A percentile compares a stretch with the other conserved stretches of the same genome.
Evolutionary conservation across 2,329 filamentous ascomycete species (phyloP).

Genomic region (Calcarisporium arbuscula): DNA sequence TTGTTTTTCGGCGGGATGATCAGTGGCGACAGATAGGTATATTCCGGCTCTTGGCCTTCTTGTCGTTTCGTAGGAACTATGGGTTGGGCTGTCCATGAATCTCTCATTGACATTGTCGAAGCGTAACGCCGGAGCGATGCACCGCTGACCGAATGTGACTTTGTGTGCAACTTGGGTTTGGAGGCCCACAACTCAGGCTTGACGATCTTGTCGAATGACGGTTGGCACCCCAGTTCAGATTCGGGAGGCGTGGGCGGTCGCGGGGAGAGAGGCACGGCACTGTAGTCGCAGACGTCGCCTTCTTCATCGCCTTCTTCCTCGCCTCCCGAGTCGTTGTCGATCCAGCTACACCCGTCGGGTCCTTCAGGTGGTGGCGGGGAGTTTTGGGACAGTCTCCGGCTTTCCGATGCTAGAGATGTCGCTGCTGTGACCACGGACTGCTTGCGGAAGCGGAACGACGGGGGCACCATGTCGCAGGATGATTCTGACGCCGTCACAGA

Average conservation of each 20-base stretch:
- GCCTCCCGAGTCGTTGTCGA: slow-evolving; percentile 29
- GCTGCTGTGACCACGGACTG: slow-evolving; percentile 29
- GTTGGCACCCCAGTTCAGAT: slow-evolving; percentile 8
- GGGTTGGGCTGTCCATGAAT: neutral
- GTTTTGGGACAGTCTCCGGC: slow-evolving; percentile 18
- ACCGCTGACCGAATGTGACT: slow-evolving; percentile 18
- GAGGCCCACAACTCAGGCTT: neutral
- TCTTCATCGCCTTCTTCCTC: slow-evolving; percentile 16
- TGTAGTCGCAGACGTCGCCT: slow-evolving; percentile 2
- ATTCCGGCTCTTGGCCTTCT: too few relatives aligned
- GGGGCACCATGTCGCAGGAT: slow-evolving; percentile 23
- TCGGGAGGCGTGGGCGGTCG: slow-evolving; percentile 22
- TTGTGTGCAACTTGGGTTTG: slow-evolving; percentile 11
- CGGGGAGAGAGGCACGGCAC: slow-evolving; percentile 17
- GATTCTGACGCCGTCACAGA: slow-evolving; percentile 23
- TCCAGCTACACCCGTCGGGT: slow-evolving; percentile 26
- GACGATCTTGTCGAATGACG: neutral
- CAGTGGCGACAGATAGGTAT: too few relatives aligned
- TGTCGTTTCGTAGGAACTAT: neutral
- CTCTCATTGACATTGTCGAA: neutral
- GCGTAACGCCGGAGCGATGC: neutral
- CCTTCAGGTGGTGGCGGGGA: slow-evolving; percentile 8
- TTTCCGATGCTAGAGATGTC: slow-evolving; percentile 27
- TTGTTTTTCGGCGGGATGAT: too few relatives aligned
- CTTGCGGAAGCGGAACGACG: slow-evolving; percentile 25